Base-by-base conservation (phyloP, 331 rosid genomes). In the Acacia concinna region DNA sequence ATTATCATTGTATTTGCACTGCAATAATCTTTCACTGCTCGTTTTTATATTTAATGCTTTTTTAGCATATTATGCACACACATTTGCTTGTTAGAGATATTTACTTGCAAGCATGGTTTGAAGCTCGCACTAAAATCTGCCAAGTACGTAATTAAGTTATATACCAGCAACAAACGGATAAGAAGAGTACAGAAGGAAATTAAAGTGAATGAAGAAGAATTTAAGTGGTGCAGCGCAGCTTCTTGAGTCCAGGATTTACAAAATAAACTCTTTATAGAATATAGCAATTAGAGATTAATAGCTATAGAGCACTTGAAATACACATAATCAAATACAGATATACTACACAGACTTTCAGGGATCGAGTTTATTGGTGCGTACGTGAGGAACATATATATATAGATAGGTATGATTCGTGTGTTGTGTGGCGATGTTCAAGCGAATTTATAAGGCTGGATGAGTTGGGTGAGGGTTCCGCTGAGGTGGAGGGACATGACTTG, bases 401-500 rank as follows among this genome's bases (percentile, higher is more conserved):
- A 44, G 15, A 23, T 56, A 23, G 25, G 25, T 57, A 9, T 54
- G 8, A 21, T 54, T 52, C 20, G 60, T n/a, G 35, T 14, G 34
- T 27, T 13, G 66, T 59, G 20, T 4, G n/a, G 37, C 5, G 20
- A 7, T 17, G 27, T 0, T 62, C 41, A 64, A 17, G 70, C 70
- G 2, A 3, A 1, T 75, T 83, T 88, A 44, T 85, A 89, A 34
- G 92, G 91, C 81, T 82, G 84, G 49, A 96, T 82, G 83, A 85
- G 38, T 52, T 75, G 90, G 78, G 63, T 85, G 76, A 96, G 91
- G 51, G 82, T 77, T 25, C 99, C 98, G 41, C 94, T 85, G 32
- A 96, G 90, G 89, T 96, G 99, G 63, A 91, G 94, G 27, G 99
- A 96, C 99, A 96, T 93, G 86, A 96, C 85, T 85, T 96, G 98